Percentiles rank a stretch among this genome's conserved stretches.
phyloP scores from a whole-genome alignment of 257 asterid genomes.

The Solanum chmielewskii region DNA sequence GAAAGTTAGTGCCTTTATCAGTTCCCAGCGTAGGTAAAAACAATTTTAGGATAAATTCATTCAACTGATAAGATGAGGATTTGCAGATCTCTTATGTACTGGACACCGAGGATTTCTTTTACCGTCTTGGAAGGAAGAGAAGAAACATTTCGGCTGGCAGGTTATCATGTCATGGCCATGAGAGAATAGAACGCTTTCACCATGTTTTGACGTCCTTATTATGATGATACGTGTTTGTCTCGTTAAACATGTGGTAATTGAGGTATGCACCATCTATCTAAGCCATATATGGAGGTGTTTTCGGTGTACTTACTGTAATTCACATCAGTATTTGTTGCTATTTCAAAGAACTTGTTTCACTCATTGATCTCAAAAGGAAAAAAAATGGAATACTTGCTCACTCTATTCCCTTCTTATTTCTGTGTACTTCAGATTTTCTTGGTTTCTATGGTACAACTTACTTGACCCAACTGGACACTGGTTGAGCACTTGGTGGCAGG shows the following conservation, averaged over 20 bases:
- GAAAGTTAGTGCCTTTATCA: neutral
- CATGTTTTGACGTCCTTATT: neutral
- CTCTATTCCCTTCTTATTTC: neutral
- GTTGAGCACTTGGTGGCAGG: neutral
- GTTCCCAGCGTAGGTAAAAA: neutral
- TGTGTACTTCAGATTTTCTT: neutral
- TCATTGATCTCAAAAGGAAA: neutral
- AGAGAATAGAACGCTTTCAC: slow-evolving; percentile 7
- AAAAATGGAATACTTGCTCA: neutral
- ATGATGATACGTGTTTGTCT: neutral
- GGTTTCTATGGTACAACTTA: neutral
- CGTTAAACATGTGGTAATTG: neutral
- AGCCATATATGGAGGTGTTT: neutral
- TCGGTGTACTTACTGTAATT: neutral
- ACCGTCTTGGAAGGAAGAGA: slow-evolving; percentile 12
- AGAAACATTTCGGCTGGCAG: neutral
- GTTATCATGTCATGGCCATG: neutral
- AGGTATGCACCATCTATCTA: neutral
- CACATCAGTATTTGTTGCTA: neutral
- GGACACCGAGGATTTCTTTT: slow-evolving; percentile 15
- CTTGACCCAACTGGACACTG: neutral
- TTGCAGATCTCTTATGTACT: slow-evolving; percentile 18
- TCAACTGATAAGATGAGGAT: neutral
- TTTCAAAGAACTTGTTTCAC: neutral
- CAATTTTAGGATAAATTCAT: neutral